Evolutionary conservation across 768 basidiomycete genomes (phyloP).

Genomic region (Holtermannia corniformis): DNA sequence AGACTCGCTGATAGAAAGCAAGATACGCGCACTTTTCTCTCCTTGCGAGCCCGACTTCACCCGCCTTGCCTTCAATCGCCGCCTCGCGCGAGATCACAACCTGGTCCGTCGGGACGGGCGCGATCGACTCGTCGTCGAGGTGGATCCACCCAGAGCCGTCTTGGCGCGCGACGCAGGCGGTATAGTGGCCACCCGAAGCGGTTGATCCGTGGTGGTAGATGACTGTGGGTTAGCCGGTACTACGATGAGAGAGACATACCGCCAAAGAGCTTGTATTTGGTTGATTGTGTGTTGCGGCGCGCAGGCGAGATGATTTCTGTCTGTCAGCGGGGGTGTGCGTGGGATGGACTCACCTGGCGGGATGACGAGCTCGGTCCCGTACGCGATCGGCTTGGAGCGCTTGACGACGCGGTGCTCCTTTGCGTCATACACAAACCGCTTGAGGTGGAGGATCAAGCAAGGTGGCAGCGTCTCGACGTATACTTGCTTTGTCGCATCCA

Average conservation of each 20-base stretch:
- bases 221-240: constrained; percentile 45
- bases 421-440: constrained; percentile 80
- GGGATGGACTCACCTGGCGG: constrained; percentile 50
- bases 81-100: constrained; percentile 55
- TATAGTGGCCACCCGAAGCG: constrained; percentile 91
- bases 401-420: constrained; percentile 69
- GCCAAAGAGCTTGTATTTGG: constrained; percentile 72
- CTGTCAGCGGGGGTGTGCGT: not conserved
- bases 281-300: constrained; percentile 44
- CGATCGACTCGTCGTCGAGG: constrained; percentile 84
- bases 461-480: constrained; percentile 75
- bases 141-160: constrained; percentile 71
- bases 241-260: constrained; percentile 46
- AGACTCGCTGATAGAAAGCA: constrained; percentile 66
- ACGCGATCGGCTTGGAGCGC: constrained; percentile 68
- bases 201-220: constrained; percentile 89
- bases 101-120: constrained; percentile 51
- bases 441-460: constrained; percentile 77
- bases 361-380: constrained; percentile 68
- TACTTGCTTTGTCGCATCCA: constrained; percentile 64
- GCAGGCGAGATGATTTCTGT: constrained; percentile 56
- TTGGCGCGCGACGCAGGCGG: constrained; percentile 72
- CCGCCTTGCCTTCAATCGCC: constrained; percentile 45
- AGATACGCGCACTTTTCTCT: constrained; percentile 73
- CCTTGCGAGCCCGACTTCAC: constrained; percentile 42